A percentile compares a stretch with the other conserved stretches of the same genome.
phyloP scores from a whole-genome alignment of 345 rosid species.

The Hevea brasiliensis region DNA sequence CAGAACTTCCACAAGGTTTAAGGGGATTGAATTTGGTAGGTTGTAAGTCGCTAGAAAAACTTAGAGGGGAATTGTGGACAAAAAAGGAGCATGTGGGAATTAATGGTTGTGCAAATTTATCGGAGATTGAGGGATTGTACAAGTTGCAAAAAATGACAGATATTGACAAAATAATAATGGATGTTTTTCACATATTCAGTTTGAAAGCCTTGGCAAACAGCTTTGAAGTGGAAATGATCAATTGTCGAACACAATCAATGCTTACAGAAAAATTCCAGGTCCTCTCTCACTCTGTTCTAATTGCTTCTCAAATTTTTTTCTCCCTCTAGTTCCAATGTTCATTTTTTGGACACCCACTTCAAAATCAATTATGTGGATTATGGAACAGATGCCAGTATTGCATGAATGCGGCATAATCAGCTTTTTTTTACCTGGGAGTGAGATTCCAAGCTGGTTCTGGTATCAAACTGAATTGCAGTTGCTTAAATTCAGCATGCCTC shows the following conservation, averaged over 20 bases:
- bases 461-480: background rate
- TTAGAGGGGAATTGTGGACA: too few species aligned
- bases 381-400: background rate
- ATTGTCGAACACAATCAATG: background rate
- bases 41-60: background rate
- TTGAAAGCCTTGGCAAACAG: background rate
- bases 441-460: slow-evolving; percentile 9
- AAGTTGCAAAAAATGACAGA: background rate
- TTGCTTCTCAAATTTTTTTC: too few species aligned
- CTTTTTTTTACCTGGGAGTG: slow-evolving; percentile 13
- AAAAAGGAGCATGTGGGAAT: too few species aligned
- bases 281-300: background rate
- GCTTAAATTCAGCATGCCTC: background rate
- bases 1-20: slow-evolving; percentile 6
- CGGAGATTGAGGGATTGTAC: background rate
- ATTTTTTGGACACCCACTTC: too few species aligned
- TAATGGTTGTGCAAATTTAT: background rate
- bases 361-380: too few species aligned
- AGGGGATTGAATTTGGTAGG: background rate
- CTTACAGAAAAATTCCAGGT: slow-evolving; percentile 5
- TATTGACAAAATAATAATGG: background rate
- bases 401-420: slow-evolving; percentile 9
- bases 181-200: background rate
- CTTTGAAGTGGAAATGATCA: slow-evolving; percentile 8
- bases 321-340: too few species aligned